Conservation (phyloP, 495 filamentous ascomycete genomes). For the Xylaria castorea region DNA sequence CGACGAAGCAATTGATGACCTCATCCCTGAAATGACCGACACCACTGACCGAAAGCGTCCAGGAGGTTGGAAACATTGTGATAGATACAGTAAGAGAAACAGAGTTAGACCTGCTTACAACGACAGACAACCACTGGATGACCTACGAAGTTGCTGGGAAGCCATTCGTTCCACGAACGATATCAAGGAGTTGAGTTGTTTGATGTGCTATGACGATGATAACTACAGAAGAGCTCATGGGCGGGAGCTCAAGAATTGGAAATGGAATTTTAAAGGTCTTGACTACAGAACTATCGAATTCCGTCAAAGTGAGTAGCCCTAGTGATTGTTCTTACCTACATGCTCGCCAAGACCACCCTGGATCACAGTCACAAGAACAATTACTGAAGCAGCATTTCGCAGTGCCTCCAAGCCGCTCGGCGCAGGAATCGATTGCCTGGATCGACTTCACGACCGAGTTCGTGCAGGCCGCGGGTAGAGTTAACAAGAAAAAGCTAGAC, state of each 20-base stretch:
- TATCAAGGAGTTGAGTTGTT: not conserved
- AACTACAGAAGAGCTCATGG: not conserved
- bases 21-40: not conserved
- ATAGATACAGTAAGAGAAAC: slow-evolving; percentile 4
- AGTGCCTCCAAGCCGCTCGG: slow-evolving; percentile 10
- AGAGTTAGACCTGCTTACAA: not conserved
- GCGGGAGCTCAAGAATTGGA: not conserved
- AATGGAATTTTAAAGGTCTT: slow-evolving; percentile 22
- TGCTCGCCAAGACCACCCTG: not conserved
- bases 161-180: not conserved
- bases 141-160: slow-evolving; percentile 3
- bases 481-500: not conserved
- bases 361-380: not conserved
- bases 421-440: not conserved
- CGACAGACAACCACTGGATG: not conserved
- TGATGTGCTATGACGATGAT: slow-evolving; percentile 17
- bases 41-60: not conserved
- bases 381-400: not conserved
- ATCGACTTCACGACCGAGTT: slow-evolving; percentile 5
- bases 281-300: slow-evolving; percentile 14
- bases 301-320: slow-evolving; percentile 18
- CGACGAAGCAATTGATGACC: slow-evolving; percentile 14
- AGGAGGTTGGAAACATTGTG: slow-evolving; percentile 12
- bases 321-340: no score
- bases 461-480: not conserved